phyloP scores from a whole-genome alignment of 352 stramenopile species.

The Globisporangium alternatum region DNA sequence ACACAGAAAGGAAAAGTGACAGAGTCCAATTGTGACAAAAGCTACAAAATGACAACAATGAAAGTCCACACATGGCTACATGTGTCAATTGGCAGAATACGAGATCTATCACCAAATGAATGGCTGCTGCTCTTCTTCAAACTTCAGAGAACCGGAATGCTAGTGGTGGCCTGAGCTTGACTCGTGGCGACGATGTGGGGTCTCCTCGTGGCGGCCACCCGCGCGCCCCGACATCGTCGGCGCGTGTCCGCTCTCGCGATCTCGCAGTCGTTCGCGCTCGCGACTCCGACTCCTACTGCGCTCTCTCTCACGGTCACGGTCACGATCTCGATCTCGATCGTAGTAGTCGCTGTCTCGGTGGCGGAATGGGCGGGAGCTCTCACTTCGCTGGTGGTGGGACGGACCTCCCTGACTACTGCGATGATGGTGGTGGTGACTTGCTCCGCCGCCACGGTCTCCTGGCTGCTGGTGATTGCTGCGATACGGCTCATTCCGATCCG shows the following conservation, averaged over 20 bases:
- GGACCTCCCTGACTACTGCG: conserved; percentile 3
- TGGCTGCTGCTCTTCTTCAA: background rate
- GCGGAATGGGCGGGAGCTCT: conserved; percentile 9
- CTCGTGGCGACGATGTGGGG: conserved; percentile 1
- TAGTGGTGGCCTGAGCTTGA: conserved; percentile 1
- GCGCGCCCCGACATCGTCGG: conserved; percentile 1
- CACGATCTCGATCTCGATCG: conserved; percentile 24
- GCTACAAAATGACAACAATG: background rate
- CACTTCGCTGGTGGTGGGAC: conserved; percentile 9
- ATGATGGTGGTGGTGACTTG: conserved; percentile 10
- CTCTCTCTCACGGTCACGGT: conserved; percentile 17
- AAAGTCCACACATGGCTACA: background rate
- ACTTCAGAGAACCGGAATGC: background rate
- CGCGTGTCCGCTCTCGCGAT: conserved; percentile 14
- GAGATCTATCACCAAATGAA: too few relatives aligned
- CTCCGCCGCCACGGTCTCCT: background rate
- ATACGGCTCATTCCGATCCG: conserved; percentile 20
- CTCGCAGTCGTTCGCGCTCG: conserved; percentile 15
- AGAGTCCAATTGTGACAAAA: too few relatives aligned
- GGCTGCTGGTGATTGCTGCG: conserved; percentile 13
- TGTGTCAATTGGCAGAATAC: background rate
- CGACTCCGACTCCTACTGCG: conserved; percentile 21
- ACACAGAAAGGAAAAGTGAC: too few relatives aligned
- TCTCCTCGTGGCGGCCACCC: conserved; percentile 7
- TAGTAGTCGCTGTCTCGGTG: conserved; percentile 26